These are phyloP conservation scores for Nannochloris sp. DNA, from an alignment of 139 green algal genomes.

Conservation along the genomic window DNA sequence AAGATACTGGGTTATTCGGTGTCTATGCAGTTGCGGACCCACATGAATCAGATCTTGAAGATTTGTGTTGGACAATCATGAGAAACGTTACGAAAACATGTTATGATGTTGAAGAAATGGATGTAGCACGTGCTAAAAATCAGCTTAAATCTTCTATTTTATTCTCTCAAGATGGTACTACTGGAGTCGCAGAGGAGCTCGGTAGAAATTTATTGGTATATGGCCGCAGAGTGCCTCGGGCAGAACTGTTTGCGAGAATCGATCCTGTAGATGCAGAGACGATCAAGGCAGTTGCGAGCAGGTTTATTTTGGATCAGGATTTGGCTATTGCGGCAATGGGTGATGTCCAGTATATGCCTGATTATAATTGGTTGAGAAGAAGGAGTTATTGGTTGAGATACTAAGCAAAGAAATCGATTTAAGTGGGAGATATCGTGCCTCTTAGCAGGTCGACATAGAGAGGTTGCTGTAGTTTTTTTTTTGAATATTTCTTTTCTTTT, in stretches of 20 bases:
- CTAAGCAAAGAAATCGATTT: too few species aligned
- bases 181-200: slow-evolving; percentile 84
- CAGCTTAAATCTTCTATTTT: slow-evolving; percentile 84
- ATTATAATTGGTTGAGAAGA: slow-evolving; percentile 94
- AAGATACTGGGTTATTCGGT: slow-evolving; percentile 95
- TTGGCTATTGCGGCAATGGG: slow-evolving; percentile 83
- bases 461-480: too few species aligned
- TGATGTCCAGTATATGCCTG: slow-evolving; percentile 81
- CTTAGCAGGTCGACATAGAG: too few species aligned
- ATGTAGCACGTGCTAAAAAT: slow-evolving; percentile 88
- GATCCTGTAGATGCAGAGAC: slow-evolving; percentile 84
- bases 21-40: slow-evolving; percentile 76
- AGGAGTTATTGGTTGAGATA: slow-evolving; percentile 93
- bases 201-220: slow-evolving; percentile 93
- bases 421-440: too few species aligned
- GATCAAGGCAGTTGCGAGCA: slow-evolving; percentile 76
- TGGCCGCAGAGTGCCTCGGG: slow-evolving; percentile 83
- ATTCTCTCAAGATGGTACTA: slow-evolving; percentile 54
- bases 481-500: too few species aligned
- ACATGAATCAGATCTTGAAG: slow-evolving; percentile 29
- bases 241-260: slow-evolving; percentile 95
- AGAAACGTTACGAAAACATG: slow-evolving; percentile 68
- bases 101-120: slow-evolving; percentile 80
- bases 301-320: slow-evolving; percentile 90
- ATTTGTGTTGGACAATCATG: slow-evolving; percentile 64